Evolutionary conservation across 1,284 basidiomycete species (phyloP), one percentile per base, ranked within the genome.

Genomic region (Polyporus tsugae): DNA sequence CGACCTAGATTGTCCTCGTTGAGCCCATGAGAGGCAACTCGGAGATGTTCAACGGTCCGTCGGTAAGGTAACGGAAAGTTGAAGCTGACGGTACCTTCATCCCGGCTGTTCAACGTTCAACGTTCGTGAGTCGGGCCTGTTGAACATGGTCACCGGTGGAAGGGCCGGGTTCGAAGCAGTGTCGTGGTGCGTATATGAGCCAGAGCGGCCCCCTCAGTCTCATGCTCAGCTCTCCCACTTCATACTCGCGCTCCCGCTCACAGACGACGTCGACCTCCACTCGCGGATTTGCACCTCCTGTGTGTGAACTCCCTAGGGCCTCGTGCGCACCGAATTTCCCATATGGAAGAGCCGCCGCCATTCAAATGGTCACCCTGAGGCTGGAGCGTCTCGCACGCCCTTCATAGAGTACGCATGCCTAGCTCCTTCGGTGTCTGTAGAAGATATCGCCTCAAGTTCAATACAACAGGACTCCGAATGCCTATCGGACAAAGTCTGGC

Each of bases 341-440:
- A n/a, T n/a, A 46, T 62, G 39, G 65, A 66, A 39, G 60, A 62
- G 29, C 9, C 29, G 7, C 65, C 60, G 52, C 60, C 10, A 33
- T 39, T 42, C 35, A 39, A 35, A 58, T 33, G 33, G 6, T 25
- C 29, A 55, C 33, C 44, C 41, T 52, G 39, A 25, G 52, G 55
- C 36, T 10, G 52, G 39, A 19, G 53, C 35, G 52, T 52, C 44
- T 70, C 63, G 63, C 69, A 65, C 69, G 63, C 55, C 63, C 36
- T 62, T 68, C 70, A 69, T 53, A 49, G 62, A 64, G 65, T 29
- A 65, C 63, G 46, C 64, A 60, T 53, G 39, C 66, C 55, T 64
- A 60, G 57, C 52, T 39, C 60, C 39, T 55, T 22, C 60, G 65
- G 61, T n/a, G 11, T 13, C 39, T 66, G 42, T 57, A 63, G 53